Evolutionary conservation across 2,329 filamentous ascomycete species (phyloP).

Genomic region (Epichloe festucae): DNA sequence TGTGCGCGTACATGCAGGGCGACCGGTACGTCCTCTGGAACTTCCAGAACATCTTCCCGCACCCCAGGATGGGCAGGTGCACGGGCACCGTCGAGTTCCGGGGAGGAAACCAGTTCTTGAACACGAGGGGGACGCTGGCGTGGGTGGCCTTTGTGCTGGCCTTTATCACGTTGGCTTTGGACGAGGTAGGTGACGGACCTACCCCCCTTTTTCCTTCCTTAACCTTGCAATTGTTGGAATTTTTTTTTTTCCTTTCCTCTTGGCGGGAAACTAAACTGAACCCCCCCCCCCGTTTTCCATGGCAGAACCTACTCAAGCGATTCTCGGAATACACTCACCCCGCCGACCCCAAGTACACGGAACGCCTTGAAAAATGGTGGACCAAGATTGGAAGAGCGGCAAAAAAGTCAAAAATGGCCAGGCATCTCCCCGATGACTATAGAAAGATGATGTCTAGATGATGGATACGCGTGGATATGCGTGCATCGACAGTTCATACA

Average conservation of each 20-base stretch:
- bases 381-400: constrained; percentile 20
- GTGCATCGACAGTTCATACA: background rate
- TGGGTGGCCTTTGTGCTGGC: constrained; percentile 27
- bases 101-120: constrained; percentile 26
- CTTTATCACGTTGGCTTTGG: constrained; percentile 23
- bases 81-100: constrained; percentile 27
- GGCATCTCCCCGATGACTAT: constrained; percentile 22
- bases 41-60: constrained; percentile 26
- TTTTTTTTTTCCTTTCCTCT: no score
- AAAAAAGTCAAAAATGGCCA: constrained; percentile 21
- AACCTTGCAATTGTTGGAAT: no score
- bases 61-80: constrained; percentile 23
- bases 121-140: constrained; percentile 22
- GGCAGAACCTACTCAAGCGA: constrained; percentile 19
- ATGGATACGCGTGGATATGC: background rate
- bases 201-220: background rate
- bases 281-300: no score
- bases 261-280: background rate
- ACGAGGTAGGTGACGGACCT: constrained; percentile 17
- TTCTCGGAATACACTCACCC: constrained; percentile 16
- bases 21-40: constrained; percentile 28
- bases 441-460: constrained; percentile 18
- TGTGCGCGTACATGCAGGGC: constrained; percentile 26
- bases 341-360: constrained; percentile 16
- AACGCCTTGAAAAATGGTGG: constrained; percentile 22